Base-by-base conservation (phyloP, 106 monocot species). In the Phalaenopsis aphrodite region DNA sequence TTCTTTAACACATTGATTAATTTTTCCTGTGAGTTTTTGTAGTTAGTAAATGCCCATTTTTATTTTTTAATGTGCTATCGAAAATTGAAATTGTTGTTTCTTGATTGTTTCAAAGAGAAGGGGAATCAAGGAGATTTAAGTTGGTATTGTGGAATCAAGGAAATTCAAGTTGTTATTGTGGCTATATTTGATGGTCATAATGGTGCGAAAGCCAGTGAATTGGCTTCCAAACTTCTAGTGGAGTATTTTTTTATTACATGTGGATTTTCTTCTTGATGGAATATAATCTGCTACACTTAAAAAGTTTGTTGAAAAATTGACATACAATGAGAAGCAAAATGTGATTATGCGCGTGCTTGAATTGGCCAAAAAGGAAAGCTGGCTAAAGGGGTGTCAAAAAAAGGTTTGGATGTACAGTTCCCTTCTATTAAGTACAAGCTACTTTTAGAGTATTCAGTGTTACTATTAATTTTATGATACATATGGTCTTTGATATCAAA, bases 121-220 rank as follows among this genome's bases (percentile, higher is more conserved):
- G 23, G 86, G 88, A 38, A 77, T 90, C 38, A 90, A 85, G 84
- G 84, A 95, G 77, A 82, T 86, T 17, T 84, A 75, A 80, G 91
- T 93, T 71, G 88, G 88, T 21, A 79, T 96, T 56, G 78, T 87
- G 46, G 96, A 41, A n/a, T n/a, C n/a, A n/a, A n/a, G n/a, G n/a
- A n/a, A n/a, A n/a, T 87, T 17, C 86, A 75, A 80, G 91, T 93
- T 71, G 88, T 87, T 21, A 79, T 96, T 56, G 78, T 87, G 46
- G 96, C 93, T 11, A 82, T 96, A 41, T 96, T 96, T 87, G 96
- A 96, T 85, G 96, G 96, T 48, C 93, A 96, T 52, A 96, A 93
- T 84, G 96, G 96, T 39, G 86, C 83, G 41, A 91, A 96, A 86
- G 96, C 93, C 7, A 96, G 96, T 79, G 93, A 96, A 30, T 84